phyloP scores from a whole-genome alignment of 1,139 yeast genomes.

The Blastobotrys ciferrii region DNA sequence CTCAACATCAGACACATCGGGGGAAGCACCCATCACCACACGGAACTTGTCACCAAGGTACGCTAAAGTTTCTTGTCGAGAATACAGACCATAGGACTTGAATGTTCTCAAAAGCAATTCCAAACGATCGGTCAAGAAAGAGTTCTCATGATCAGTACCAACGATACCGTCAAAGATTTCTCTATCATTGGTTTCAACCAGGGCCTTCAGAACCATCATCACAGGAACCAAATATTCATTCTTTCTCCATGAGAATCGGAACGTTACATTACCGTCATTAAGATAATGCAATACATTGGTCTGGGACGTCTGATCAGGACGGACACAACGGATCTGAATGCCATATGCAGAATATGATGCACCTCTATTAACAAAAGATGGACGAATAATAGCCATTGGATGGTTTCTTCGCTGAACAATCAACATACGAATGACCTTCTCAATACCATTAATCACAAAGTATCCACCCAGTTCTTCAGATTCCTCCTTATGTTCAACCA shows the following conservation, averaged over 20 bases:
- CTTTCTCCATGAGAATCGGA: conserved; percentile 95
- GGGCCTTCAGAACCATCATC: conserved; percentile 86
- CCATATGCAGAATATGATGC: conserved; percentile 85
- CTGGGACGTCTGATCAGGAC: conserved; percentile 97
- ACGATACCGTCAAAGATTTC: conserved; percentile 95
- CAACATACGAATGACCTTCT: conserved; percentile 92
- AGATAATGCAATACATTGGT: conserved; percentile 94
- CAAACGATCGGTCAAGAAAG: conserved; percentile 96
- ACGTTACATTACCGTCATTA: conserved; percentile 93
- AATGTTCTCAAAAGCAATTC: conserved; percentile 86
- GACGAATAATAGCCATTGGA: conserved; percentile 96
- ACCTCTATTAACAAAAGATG: conserved; percentile 93
- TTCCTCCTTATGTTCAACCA: conserved; percentile 81
- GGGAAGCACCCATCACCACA: conserved; percentile 85
- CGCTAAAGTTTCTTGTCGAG: conserved; percentile 85
- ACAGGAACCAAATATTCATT: conserved; percentile 94
- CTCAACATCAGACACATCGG: conserved; percentile 82
- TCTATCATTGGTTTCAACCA: conserved; percentile 86
- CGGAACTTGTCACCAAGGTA: conserved; percentile 95
- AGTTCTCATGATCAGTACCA: conserved; percentile 80
- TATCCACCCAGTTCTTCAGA: conserved; percentile 96
- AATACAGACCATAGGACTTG: conserved; percentile 73
- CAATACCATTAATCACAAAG: conserved; percentile 94
- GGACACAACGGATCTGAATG: conserved; percentile 88
- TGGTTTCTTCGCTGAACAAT: conserved; percentile 97